Evolutionary conservation across 257 asterid genomes (phyloP), one percentile per base, ranked within the genome.

Genomic region (Solanum clarkiae): DNA sequence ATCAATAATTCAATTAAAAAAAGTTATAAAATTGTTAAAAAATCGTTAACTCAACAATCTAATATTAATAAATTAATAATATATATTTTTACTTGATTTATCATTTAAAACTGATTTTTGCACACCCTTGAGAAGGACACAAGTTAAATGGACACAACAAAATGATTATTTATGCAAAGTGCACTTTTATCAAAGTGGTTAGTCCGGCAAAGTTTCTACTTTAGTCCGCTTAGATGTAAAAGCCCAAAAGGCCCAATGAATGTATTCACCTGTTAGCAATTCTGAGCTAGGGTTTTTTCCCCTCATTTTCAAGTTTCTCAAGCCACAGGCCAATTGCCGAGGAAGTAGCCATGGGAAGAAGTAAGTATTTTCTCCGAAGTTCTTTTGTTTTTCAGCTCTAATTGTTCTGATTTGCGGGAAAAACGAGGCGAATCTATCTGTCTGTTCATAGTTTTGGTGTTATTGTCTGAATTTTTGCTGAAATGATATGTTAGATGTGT

Each of bases 271-370:
- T 1, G 40, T 32, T 24, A 29, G 26, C 53, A 51, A 20, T 22
- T 17, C 7, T 56, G 18, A 56, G 17, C 80, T 75, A 83, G 85
- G 20, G 45, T 11, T n/a, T 22, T 13, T 36, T 14, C 4, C 36
- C 8, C 8, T 56, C 10, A 69, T 20, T 56, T 53, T 20, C 14
- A 24, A 26, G 36, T 12, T 12, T 7, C 32, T 66, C 18, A 8
- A 17, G 87, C 86, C 57, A 90, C 88, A 9, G 69, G 85, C 22
- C 83, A 62, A 45, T 54, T 45, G 51, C 49, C 57, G 80, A 75
- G 36, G 16, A 70, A 70, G 24, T 84, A 66, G 91, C 92, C 87
- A 94, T 93, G 98, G 98, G 98, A 49, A 90, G 97, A 92, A 94
- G 98, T 93, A 90, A 90, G 97, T 2, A 24, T 18, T 42, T 20